These are phyloP conservation scores for Gelatoporia subvermispora DNA, from an alignment of 768 basidiomycete genomes.

Conservation along the genomic window DNA sequence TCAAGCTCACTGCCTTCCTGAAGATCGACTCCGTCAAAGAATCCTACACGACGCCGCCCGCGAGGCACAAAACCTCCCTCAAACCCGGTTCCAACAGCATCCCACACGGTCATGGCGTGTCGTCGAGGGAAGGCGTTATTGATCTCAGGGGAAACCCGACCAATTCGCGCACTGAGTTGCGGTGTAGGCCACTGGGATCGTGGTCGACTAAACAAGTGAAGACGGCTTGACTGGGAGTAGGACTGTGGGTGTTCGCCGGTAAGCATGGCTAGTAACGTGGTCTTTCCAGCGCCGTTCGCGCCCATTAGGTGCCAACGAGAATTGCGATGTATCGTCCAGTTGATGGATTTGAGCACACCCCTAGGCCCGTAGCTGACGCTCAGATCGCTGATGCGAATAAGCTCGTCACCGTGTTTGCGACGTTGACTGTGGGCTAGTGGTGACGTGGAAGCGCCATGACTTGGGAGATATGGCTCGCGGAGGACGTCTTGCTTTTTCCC, in stretches of 20 bases:
- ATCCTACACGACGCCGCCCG: slow-evolving; percentile 40
- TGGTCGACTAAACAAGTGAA: slow-evolving; percentile 57
- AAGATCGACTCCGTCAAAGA: slow-evolving; percentile 29
- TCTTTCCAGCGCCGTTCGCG: slow-evolving; percentile 92
- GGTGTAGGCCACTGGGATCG: slow-evolving; percentile 67
- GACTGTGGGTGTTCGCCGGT: slow-evolving; percentile 96
- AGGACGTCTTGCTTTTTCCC: slow-evolving; percentile 48
- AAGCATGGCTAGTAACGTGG: slow-evolving; percentile 83
- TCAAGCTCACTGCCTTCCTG: slow-evolving; percentile 35
- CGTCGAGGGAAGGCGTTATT: slow-evolving; percentile 86
- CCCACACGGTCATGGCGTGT: slow-evolving; percentile 61
- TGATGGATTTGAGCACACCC: slow-evolving; percentile 65
- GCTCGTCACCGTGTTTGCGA: slow-evolving; percentile 25
- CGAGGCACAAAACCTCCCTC: slow-evolving; percentile 72
- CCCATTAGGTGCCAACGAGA: slow-evolving; percentile 91
- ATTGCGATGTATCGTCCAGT: slow-evolving; percentile 79
- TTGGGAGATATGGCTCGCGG: not conserved
- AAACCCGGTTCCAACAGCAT: slow-evolving; percentile 85
- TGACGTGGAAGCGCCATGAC: not conserved
- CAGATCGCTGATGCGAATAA: slow-evolving; percentile 64
- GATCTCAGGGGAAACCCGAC: slow-evolving; percentile 85
- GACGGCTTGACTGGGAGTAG: slow-evolving; percentile 60
- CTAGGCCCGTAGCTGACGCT: slow-evolving; percentile 68
- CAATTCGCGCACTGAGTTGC: slow-evolving; percentile 59
- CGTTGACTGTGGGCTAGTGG: not conserved